A percentile compares a stretch with the other conserved stretches of the same genome.
These are phyloP conservation scores for Leccinum rimulosum DNA, from an alignment of 768 basidiomycete species.

Conservation along the genomic window DNA sequence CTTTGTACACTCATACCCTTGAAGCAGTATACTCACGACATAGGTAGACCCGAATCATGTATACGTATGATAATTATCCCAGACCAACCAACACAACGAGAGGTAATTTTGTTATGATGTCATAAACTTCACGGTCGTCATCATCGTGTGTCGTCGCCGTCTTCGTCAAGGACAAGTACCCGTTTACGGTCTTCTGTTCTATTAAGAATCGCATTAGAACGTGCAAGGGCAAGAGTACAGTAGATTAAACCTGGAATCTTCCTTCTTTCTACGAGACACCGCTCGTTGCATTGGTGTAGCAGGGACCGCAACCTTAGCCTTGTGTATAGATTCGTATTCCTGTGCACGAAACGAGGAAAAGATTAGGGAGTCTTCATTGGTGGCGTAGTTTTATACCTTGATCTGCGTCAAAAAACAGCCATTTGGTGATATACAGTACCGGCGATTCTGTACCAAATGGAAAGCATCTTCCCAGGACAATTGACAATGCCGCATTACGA, in stretches of 20 bases:
- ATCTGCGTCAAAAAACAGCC: conserved; percentile 90
- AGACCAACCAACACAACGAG: background rate
- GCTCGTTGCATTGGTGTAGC: conserved; percentile 38
- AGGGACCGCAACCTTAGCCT: conserved; percentile 69
- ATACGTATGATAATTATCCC: conserved; percentile 28
- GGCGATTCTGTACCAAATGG: conserved; percentile 83
- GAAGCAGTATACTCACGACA: conserved; percentile 14
- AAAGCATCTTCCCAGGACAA: conserved; percentile 87
- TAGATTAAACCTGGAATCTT: conserved; percentile 42
- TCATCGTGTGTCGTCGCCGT: conserved; percentile 33
- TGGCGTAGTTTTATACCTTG: conserved; percentile 51
- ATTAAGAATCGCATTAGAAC: conserved; percentile 1
- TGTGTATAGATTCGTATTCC: conserved; percentile 95
- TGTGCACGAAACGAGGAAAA: conserved; percentile 27
- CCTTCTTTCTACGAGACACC: conserved; percentile 62
- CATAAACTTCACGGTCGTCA: conserved; percentile 29
- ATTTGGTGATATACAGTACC: conserved; percentile 93
- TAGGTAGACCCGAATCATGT: conserved; percentile 15
- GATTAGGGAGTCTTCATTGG: background rate
- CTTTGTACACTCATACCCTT: conserved; percentile 12
- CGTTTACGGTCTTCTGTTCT: conserved; percentile 48
- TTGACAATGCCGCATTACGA: conserved; percentile 82
- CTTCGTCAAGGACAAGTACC: conserved; percentile 32
- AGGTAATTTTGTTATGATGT: background rate
- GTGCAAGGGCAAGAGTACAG: background rate